Base-by-base conservation (phyloP, 2,329 filamentous ascomycete genomes). In the Monilinia aucupariae region DNA sequence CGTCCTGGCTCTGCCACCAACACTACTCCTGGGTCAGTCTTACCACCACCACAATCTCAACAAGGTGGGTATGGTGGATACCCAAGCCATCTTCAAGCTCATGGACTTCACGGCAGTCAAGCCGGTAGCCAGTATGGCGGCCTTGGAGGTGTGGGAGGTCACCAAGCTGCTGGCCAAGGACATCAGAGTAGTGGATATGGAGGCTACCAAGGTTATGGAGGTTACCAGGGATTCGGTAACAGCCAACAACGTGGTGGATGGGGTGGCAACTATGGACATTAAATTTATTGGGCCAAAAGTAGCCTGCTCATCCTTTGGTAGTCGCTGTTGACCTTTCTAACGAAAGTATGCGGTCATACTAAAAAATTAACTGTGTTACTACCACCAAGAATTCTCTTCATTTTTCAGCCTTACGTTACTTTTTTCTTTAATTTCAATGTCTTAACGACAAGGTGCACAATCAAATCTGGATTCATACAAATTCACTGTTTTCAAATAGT, bases 121-220 rank as follows among this genome's bases (percentile, higher is more conserved):
- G 65, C 69, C 43, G 72, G 69, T 22, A 72, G 70, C 63, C 73
- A 74, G 63, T 75, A 76, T 61, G 71, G 69, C 25, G 71, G 68
- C 50, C 77, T 83, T 47, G 80, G 80, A 62, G 81, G 80, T 54
- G 76, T 81, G 53, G 80, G 80, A 51, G 75, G 73, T 50, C 78
- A 80, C 66, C 78, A 79, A 67, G 76, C 74, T 61, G 70, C 65
- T 64, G 76, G 74, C 34, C 77, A 77, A 64, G 77, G 74, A 39
- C 76, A 76, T 63, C 76, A 78, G 65, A 72, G 66, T 66, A 75
- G 72, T 71, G 78, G 80, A 72, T 74, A 75, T 69, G 72, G 73
- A 63, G 77, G 74, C 63, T 78, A 78, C 66, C 79, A 73, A 76
- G 78, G 65, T 73, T 78, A 72, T 73, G 78, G 77, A 52, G 76